Percentiles rank a stretch among this genome's conserved stretches.
Evolutionary conservation across 208 protist genomes (phyloP).

Genomic region (Trypanosoma boissoni): DNA sequence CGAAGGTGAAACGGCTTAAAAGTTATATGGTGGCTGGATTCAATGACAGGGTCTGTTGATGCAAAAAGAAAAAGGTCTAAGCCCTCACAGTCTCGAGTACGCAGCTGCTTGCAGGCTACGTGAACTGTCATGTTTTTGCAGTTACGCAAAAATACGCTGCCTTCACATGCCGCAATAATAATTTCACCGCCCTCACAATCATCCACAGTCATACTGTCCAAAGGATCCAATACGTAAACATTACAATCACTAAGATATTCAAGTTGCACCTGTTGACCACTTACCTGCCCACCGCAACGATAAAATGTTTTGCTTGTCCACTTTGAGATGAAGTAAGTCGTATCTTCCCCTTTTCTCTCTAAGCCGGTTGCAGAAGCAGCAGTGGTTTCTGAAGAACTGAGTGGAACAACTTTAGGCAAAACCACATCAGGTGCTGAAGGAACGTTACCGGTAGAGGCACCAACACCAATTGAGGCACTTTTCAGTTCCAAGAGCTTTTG

Average conservation of each 20-base stretch:
- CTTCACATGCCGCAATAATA: conserved; percentile 88
- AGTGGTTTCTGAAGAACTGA: conserved; percentile 7
- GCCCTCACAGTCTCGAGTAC: conserved; percentile 85
- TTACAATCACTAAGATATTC: conserved; percentile 86
- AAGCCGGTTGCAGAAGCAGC: conserved; percentile 21
- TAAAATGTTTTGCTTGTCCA: conserved; percentile 65
- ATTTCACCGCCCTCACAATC: conserved; percentile 91
- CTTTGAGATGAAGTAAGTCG: conserved; percentile 82
- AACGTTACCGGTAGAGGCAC: neutral
- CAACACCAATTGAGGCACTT: neutral
- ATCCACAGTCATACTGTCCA: conserved; percentile 91
- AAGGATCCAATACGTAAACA: conserved; percentile 80
- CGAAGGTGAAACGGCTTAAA: conserved; percentile 84
- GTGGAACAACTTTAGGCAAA: neutral
- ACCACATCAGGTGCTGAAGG: neutral
- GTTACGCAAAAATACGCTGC: conserved; percentile 91
- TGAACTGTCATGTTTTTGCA: conserved; percentile 90
- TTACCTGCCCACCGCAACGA: conserved; percentile 59
- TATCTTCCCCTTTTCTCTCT: conserved; percentile 56
- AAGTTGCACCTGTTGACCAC: conserved; percentile 86
- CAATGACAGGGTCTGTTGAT: conserved; percentile 88
- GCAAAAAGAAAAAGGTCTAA: conserved; percentile 84
- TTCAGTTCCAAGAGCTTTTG: conserved; percentile 6
- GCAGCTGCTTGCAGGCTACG: conserved; percentile 92
- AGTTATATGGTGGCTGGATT: conserved; percentile 85